A percentile compares a stretch with the other conserved stretches of the same genome.
phyloP scores from a whole-genome alignment of 495 filamentous ascomycete genomes.

The Lasiosphaeriaceae sp. region DNA sequence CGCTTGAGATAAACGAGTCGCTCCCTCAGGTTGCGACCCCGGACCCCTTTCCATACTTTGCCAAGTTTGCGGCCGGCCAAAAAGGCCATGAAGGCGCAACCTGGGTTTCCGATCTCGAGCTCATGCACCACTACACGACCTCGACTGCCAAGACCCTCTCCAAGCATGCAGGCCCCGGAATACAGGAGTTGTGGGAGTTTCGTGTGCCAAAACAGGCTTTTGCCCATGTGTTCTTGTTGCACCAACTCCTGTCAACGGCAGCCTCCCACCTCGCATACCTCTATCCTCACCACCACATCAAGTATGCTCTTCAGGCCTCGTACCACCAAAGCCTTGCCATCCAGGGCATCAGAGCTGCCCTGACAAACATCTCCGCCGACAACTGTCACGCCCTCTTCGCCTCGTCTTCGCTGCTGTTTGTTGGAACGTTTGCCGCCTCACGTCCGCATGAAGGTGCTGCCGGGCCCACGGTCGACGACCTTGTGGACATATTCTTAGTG shows the following conservation, averaged over 20 bases:
- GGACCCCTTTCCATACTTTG: slow-evolving; percentile 22
- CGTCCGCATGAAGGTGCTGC: not conserved
- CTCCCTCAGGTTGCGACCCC: not conserved
- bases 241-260: slow-evolving; percentile 25
- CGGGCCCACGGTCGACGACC: slow-evolving; percentile 16
- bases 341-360: slow-evolving; percentile 14
- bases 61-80: slow-evolving; percentile 14
- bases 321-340: slow-evolving; percentile 26
- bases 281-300: slow-evolving; percentile 6
- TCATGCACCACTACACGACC: slow-evolving; percentile 25
- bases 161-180: not conserved
- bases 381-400: slow-evolving; percentile 30
- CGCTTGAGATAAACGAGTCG: not conserved
- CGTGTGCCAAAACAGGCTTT: slow-evolving; percentile 21
- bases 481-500: slow-evolving; percentile 21
- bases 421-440: slow-evolving; percentile 18
- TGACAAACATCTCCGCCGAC: slow-evolving; percentile 20
- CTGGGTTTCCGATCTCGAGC: slow-evolving; percentile 27
- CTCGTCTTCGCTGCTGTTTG: slow-evolving; percentile 22
- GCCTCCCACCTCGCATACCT: slow-evolving; percentile 27
- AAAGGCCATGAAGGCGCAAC: slow-evolving; percentile 6
- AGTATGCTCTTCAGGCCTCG: slow-evolving; percentile 14
- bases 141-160: slow-evolving; percentile 15
- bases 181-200: slow-evolving; percentile 17
- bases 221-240: slow-evolving; percentile 22